Evolutionary conservation across 2,329 filamentous ascomycete species (phyloP).

Genomic region (Pseudogymnoascus sp.): DNA sequence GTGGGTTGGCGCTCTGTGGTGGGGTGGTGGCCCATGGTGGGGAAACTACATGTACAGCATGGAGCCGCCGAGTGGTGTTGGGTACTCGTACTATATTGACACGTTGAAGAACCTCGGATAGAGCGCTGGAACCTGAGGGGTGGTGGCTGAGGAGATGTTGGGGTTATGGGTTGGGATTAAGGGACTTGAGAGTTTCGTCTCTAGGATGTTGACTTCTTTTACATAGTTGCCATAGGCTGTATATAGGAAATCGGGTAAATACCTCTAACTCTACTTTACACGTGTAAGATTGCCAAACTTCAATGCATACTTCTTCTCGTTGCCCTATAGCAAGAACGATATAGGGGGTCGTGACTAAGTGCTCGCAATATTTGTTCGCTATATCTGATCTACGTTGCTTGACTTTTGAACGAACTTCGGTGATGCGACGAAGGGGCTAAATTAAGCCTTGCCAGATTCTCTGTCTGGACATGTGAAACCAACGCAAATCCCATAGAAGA

Average conservation of each 20-base stretch:
- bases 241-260: neutral
- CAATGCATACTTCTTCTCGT: neutral
- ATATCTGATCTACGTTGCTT: neutral
- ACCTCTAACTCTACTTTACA: neutral
- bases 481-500: neutral
- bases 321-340: neutral
- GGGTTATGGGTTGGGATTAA: neutral
- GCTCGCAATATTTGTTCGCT: neutral
- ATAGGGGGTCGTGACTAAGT: neutral
- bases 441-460: neutral
- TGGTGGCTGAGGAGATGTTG: neutral
- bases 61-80: conserved; percentile 41
- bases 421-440: neutral
- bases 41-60: conserved; percentile 41
- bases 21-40: conserved; percentile 48
- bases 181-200: neutral
- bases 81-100: conserved; percentile 27
- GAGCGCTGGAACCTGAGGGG: neutral
- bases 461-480: neutral
- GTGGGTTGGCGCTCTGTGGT: conserved; percentile 40
- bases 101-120: conserved; percentile 2
- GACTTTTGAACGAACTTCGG: neutral
- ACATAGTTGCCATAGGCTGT: neutral
- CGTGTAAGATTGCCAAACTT: neutral
- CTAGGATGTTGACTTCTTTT: neutral